Conservation (phyloP, 768 basidiomycete species). For the Agaricus bisporus region DNA sequence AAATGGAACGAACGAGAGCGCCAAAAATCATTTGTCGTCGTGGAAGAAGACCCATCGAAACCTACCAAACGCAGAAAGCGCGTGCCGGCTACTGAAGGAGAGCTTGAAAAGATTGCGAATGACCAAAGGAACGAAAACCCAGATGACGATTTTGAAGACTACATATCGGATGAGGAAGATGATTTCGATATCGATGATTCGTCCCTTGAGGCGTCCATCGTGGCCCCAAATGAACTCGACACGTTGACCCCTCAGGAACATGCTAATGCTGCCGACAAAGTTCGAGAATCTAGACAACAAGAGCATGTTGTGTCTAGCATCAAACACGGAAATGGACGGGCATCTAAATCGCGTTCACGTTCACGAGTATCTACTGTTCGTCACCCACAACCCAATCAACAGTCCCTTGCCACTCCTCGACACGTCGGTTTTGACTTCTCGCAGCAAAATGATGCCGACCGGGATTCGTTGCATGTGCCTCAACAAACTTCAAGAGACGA, state of each 20-base stretch:
- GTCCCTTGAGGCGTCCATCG: constrained; percentile 41
- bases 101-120: constrained; percentile 9
- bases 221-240: constrained; percentile 6
- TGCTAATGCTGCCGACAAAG: constrained; percentile 14
- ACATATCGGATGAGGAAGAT: constrained; percentile 51
- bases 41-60: constrained; percentile 75
- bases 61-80: constrained; percentile 22
- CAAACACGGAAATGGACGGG: constrained; percentile 13
- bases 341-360: constrained; percentile 37
- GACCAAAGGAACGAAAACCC: constrained; percentile 39
- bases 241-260: constrained; percentile 15
- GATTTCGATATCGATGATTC: constrained; percentile 96
- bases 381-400: constrained; percentile 48
- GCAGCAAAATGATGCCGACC: constrained; percentile 23
- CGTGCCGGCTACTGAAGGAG: constrained; percentile 16
- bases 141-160: constrained; percentile 39
- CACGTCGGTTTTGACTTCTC: constrained; percentile 45
- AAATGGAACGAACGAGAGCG: constrained; percentile 99
- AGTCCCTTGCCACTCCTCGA: constrained; percentile 28
- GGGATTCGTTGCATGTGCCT: constrained; percentile 15
- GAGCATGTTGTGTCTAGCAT: constrained; percentile 4
- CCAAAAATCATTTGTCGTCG: constrained; percentile 97
- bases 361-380: constrained; percentile 31
- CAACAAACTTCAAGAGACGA: constrained; percentile 30
- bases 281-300: constrained; percentile 7